A percentile compares a stretch with the other conserved stretches of the same genome.
These are phyloP conservation scores for Xylariaceae sp. DNA, from an alignment of 2,329 filamentous ascomycete genomes.

Conservation along the genomic window DNA sequence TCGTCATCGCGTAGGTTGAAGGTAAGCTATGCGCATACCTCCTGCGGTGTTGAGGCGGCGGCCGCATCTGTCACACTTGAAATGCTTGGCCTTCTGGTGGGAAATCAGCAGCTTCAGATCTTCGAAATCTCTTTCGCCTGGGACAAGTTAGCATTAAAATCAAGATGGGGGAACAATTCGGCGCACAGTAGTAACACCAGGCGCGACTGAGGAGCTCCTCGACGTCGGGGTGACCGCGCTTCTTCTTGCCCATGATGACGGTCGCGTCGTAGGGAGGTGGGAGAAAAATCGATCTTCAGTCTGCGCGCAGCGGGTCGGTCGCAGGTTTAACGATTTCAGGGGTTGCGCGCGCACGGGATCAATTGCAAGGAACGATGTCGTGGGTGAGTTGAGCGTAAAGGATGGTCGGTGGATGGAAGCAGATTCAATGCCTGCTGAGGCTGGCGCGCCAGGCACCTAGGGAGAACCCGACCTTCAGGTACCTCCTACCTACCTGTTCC, in stretches of 20 bases:
- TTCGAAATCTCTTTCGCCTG: conserved; percentile 91
- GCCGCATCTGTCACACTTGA: conserved; percentile 90
- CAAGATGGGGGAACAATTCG: conserved; percentile 6
- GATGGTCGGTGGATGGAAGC: no score
- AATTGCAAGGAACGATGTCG: no score
- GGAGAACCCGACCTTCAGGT: no score
- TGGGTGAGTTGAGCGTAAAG: no score
- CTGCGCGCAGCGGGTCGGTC: neutral
- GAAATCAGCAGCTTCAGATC: conserved; percentile 94
- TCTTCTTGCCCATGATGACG: conserved; percentile 77
- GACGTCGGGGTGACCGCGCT: conserved; percentile 77
- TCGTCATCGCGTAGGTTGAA: neutral
- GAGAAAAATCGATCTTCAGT: neutral
- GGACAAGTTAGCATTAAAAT: conserved; percentile 21
- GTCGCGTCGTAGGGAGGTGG: neutral
- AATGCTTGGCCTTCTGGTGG: conserved; percentile 99
- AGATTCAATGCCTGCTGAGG: no score
- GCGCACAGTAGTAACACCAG: conserved; percentile 94
- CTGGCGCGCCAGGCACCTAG: no score
- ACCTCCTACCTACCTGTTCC: no score
- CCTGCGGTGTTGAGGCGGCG: conserved; percentile 89
- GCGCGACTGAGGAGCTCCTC: conserved; percentile 84
- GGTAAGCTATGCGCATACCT: conserved; percentile 52
- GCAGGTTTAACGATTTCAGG: no score
- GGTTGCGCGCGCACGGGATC: no score